These are phyloP conservation scores for Xylaria castorea DNA, from an alignment of 495 filamentous ascomycete genomes.

Conservation along the genomic window DNA sequence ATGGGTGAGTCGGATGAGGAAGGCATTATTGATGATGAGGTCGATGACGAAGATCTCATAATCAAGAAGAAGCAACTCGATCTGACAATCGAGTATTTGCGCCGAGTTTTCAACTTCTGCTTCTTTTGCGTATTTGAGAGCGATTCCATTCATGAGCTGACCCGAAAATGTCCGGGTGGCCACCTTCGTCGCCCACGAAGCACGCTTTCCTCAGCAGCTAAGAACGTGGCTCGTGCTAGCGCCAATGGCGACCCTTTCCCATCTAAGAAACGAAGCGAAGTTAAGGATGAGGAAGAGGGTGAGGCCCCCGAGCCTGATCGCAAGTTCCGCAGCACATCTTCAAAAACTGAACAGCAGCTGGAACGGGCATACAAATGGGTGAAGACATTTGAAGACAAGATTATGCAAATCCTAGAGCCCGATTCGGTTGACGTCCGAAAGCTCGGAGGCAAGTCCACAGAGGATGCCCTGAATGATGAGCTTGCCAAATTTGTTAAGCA, in stretches of 20 bases:
- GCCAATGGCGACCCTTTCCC: conserved; percentile 82
- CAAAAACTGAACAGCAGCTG: conserved; percentile 87
- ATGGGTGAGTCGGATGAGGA: conserved; percentile 71
- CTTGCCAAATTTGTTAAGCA: conserved; percentile 88
- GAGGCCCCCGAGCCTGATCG: conserved; percentile 66
- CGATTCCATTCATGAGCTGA: conserved; percentile 94
- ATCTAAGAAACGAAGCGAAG: conserved; percentile 72
- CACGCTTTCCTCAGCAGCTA: conserved; percentile 80
- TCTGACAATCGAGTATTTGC: conserved; percentile 93
- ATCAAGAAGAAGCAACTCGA: conserved; percentile 96
- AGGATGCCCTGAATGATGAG: conserved; percentile 88
- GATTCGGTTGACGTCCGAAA: conserved; percentile 84
- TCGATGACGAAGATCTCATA: conserved; percentile 86
- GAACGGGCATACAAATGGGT: conserved; percentile 98
- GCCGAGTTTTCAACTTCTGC: conserved; percentile 96
- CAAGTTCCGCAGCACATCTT: conserved; percentile 66
- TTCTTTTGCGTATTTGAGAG: conserved; percentile 99
- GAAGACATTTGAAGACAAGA: conserved; percentile 97
- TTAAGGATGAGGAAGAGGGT: conserved; percentile 70
- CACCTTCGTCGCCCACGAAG: conserved; percentile 90
- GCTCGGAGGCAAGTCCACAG: conserved; percentile 84
- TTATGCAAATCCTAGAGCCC: conserved; percentile 88
- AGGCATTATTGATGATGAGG: conserved; percentile 80
- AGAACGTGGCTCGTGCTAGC: conserved; percentile 83
- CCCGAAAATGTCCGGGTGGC: conserved; percentile 93